Conservation (phyloP, 306 rosid genomes). For the Malus asiatica region DNA sequence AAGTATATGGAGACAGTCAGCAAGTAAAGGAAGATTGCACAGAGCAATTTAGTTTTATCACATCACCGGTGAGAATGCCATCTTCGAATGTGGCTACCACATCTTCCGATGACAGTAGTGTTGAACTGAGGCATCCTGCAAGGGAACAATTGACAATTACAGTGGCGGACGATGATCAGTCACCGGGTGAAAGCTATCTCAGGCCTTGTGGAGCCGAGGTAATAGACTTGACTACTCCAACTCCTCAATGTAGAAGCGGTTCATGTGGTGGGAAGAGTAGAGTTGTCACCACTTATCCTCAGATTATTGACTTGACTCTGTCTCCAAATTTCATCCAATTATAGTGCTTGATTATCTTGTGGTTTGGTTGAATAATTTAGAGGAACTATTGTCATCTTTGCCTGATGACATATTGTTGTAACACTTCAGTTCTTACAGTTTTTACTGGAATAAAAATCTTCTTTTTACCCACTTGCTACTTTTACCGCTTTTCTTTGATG, state of each 20-base stretch:
- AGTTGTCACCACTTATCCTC: slow-evolving; percentile 26
- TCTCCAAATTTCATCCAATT: slow-evolving; percentile 69
- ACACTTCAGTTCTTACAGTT: neutral
- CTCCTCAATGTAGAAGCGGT: slow-evolving; percentile 52
- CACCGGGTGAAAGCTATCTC: slow-evolving; percentile 3
- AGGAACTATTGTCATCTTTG: neutral
- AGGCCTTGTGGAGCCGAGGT: slow-evolving; percentile 47
- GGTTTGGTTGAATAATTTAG: neutral
- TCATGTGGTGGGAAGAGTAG: slow-evolving; percentile 47
- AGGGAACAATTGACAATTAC: slow-evolving; percentile 9
- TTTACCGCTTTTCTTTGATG: neutral
- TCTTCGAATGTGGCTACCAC: slow-evolving; percentile 3
- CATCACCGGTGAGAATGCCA: slow-evolving; percentile 3
- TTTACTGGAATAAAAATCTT: neutral
- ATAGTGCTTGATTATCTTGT: slow-evolving; percentile 9
- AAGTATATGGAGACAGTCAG: slow-evolving; percentile 3
- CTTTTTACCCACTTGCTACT: neutral
- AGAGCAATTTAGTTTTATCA: slow-evolving; percentile 15
- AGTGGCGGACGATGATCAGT: slow-evolving; percentile 10
- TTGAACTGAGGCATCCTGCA: slow-evolving; percentile 21
- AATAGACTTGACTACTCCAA: slow-evolving; percentile 72
- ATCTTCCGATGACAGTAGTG: neutral
- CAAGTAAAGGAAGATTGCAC: slow-evolving; percentile 12
- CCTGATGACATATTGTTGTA: slow-evolving; percentile 3
- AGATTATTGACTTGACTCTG: slow-evolving; percentile 62